phyloP scores from a whole-genome alignment of 1,284 basidiomycete genomes.

The Leccinum colubrinum region DNA sequence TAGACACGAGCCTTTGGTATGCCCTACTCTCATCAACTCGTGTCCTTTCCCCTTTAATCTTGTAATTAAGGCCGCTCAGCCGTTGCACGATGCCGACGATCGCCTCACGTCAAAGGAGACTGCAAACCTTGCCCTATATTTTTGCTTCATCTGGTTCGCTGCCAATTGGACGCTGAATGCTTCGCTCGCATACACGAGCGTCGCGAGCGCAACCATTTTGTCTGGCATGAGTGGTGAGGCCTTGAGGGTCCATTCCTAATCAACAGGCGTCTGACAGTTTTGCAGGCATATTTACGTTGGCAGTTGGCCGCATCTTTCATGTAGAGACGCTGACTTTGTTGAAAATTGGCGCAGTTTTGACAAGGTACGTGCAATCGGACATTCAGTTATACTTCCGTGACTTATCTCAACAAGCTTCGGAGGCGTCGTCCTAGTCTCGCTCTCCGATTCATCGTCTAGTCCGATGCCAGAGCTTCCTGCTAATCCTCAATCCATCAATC shows the following conservation, averaged over 20 bases:
- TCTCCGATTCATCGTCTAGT: conserved; percentile 60
- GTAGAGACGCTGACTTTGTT: conserved; percentile 78
- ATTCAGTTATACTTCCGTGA: background rate
- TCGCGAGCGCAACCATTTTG: conserved; percentile 88
- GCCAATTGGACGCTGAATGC: conserved; percentile 91
- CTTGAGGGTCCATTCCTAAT: background rate
- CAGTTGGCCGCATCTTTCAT: conserved; percentile 78
- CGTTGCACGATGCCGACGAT: conserved; percentile 10
- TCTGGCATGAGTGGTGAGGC: conserved; percentile 83
- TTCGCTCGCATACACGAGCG: conserved; percentile 81
- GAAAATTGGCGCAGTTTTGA: conserved; percentile 80
- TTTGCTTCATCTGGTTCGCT: conserved; percentile 87
- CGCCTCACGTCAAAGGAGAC: conserved; percentile 74
- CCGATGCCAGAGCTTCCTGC: conserved; percentile 13
- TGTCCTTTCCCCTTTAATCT: background rate
- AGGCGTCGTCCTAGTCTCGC: conserved; percentile 85
- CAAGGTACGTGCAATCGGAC: conserved; percentile 56
- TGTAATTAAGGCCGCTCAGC: conserved; percentile 11
- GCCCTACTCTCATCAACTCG: background rate
- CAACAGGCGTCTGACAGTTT: conserved; percentile 3
- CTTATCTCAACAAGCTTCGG: conserved; percentile 57
- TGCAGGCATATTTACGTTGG: conserved; percentile 93
- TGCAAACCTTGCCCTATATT: conserved; percentile 70
- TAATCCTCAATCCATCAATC: conserved; percentile 21
- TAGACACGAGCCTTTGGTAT: conserved; percentile 20